Evolutionary conservation across 2,329 filamentous ascomycete genomes (phyloP).

Genomic region (Macroventuria anomochaeta): DNA sequence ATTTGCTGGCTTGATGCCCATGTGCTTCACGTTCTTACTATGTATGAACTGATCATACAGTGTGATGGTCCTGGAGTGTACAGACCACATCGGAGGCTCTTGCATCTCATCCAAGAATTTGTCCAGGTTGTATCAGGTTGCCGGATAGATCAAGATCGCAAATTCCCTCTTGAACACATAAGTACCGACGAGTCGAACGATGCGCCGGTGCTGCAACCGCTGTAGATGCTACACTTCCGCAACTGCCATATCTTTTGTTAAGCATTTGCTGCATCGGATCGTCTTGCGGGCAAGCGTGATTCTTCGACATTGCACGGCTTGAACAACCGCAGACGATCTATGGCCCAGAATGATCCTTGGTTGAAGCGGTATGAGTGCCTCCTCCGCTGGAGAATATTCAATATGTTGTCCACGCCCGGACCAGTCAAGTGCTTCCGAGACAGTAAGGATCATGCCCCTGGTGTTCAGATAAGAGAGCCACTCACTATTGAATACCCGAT

Average conservation of each 20-base stretch:
- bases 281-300: conserved; percentile 1
- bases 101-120: background rate
- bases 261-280: background rate
- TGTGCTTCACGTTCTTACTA: conserved; percentile 16
- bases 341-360: background rate
- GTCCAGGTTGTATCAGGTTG: conserved; percentile 6
- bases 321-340: background rate
- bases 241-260: background rate
- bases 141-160: conserved; percentile 13
- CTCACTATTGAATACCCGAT: background rate
- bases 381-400: background rate
- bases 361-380: background rate
- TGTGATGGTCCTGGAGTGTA: too few relatives aligned
- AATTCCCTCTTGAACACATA: conserved; percentile 2
- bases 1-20: conserved; percentile 30
- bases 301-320: background rate
- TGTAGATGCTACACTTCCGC: background rate
- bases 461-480: background rate
- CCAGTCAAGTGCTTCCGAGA: conserved; percentile 1
- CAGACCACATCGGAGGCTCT: too few relatives aligned
- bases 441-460: background rate
- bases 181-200: conserved; percentile 15
- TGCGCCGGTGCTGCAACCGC: conserved; percentile 7
- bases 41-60: too few relatives aligned
- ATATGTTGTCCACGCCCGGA: conserved; percentile 17